Evolutionary conservation across 805 yeast genomes (phyloP).

Genomic region (Candida silvatica): DNA sequence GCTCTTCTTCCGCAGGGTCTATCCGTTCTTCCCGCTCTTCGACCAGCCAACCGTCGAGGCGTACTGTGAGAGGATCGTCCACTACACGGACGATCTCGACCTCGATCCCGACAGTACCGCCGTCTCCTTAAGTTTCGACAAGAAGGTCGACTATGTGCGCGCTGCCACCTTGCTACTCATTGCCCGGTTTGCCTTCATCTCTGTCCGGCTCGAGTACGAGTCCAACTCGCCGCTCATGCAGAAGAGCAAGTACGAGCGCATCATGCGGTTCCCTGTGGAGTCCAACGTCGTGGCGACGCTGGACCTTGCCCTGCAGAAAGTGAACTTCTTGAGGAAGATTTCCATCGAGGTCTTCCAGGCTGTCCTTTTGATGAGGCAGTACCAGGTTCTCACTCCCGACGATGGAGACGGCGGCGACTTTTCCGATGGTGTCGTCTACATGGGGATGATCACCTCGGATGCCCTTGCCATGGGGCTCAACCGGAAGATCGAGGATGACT

Average conservation of each 20-base stretch:
- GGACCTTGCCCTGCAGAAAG: constrained; percentile 29
- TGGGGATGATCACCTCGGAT: constrained; percentile 29
- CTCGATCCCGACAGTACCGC: neutral
- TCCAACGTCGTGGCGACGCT: constrained; percentile 30
- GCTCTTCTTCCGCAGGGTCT: constrained; percentile 29
- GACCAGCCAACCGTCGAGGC: constrained; percentile 31
- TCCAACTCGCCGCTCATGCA: constrained; percentile 12
- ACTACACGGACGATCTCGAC: constrained; percentile 4
- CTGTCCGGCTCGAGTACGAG: constrained; percentile 14
- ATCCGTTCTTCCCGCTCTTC: constrained; percentile 39
- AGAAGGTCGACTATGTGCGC: constrained; percentile 14
- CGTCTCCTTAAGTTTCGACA: neutral
- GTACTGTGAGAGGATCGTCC: constrained; percentile 26
- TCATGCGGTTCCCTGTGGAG: constrained; percentile 29
- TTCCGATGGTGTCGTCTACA: constrained; percentile 29
- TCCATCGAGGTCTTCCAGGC: constrained; percentile 36
- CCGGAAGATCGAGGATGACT: constrained; percentile 22
- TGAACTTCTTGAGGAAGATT: constrained; percentile 29
- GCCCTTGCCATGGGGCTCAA: constrained; percentile 38
- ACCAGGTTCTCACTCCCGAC: constrained; percentile 36
- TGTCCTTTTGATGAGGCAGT: constrained; percentile 29
- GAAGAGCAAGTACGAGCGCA: neutral
- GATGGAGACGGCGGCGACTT: constrained; percentile 42
- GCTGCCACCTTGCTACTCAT: constrained; percentile 20
- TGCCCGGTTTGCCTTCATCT: constrained; percentile 19